Evolutionary conservation across 805 yeast genomes (phyloP), one percentile per base, ranked within the genome.

Genomic region (Vanderwaltozyma yarrowii): DNA sequence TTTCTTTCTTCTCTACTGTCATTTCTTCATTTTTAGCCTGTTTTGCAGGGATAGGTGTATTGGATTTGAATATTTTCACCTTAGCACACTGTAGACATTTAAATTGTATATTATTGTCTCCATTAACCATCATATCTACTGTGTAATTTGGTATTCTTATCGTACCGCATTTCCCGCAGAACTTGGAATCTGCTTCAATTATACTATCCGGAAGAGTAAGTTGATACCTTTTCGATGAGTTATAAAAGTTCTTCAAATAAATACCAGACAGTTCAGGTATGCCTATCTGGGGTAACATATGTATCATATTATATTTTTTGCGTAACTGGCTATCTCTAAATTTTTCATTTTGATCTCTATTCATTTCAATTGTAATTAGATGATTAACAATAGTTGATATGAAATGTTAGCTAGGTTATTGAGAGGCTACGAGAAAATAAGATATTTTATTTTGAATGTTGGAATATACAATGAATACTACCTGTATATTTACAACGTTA

Each of bases 91-190:
- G 36, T n/a, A 47, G 33, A 37, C 68, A 64, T 4, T 40, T 38
- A 40, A 53, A 54, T 14, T 46, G 28, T 15, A 62, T 42, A 38
- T 29, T 38, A 40, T 47, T 50, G 29, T 20, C 33, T 14, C 8
- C 15, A 17, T 17, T 38, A 11, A 49, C 37, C 21, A 52, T 43
- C 53, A 58, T 53, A 6, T 40, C 30, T 35, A 52, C 36, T 26
- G 51, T 62, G n/a, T 49, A 28, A 6, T 55, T 54, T 2, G 67
- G 58, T 10, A 65, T 43, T 17, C 57, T 43, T 2, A 62, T 49
- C 12, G 39, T 31, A 10, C 61, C 58, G 45, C 64, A 58, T 15
- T 38, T 35, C 5, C 52, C 54, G 42, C 64, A 59, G 39, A 60
- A 58, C 36, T 54, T 51, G 8, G 42, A 33, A 14, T 47, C 45